These are phyloP conservation scores for Stagonosporopsis chrysanthemi DNA, from an alignment of 2,329 filamentous ascomycete species.

Conservation along the genomic window DNA sequence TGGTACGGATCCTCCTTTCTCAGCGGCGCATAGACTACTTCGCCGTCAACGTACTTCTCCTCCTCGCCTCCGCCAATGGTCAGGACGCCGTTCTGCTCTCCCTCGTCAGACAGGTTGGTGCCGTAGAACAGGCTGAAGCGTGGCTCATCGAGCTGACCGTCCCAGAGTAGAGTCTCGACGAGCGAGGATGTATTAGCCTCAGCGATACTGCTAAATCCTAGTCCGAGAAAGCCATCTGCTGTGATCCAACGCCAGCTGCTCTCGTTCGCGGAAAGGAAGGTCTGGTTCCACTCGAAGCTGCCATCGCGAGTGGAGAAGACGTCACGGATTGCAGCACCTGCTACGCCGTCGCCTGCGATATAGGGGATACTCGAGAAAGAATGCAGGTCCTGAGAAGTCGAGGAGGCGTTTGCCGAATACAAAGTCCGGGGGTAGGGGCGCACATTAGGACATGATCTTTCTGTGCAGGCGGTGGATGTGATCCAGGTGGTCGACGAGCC, in stretches of 20 bases:
- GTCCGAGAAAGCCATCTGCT: constrained; percentile 28
- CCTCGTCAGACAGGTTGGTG: constrained; percentile 16
- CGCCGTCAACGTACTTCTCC: constrained; percentile 68
- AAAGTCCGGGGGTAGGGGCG: constrained; percentile 17
- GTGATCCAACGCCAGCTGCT: constrained; percentile 30
- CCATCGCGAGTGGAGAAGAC: constrained; percentile 17
- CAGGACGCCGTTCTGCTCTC: constrained; percentile 23
- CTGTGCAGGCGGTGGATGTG: constrained; percentile 24
- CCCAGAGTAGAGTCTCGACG: constrained; percentile 29
- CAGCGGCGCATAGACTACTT: constrained; percentile 56
- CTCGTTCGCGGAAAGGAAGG: constrained; percentile 25
- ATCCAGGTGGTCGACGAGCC: constrained; percentile 26
- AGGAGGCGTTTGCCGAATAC: constrained; percentile 24
- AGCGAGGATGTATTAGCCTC: constrained; percentile 20
- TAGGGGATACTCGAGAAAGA: constrained; percentile 18
- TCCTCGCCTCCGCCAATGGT: constrained; percentile 48
- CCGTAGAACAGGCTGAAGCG: constrained; percentile 29
- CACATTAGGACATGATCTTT: constrained; percentile 18
- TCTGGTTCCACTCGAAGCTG: constrained; percentile 28
- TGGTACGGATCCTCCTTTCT: constrained; percentile 20
- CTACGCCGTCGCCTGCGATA: constrained; percentile 23
- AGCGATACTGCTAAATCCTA: constrained; percentile 31
- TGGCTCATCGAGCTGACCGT: constrained; percentile 21
- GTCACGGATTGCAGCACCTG: constrained; percentile 20
- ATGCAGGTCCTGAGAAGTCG: constrained; percentile 19